These are phyloP conservation scores for Euphorbia schlechtendalii DNA, from an alignment of 441 rosid species.

Conservation along the genomic window DNA sequence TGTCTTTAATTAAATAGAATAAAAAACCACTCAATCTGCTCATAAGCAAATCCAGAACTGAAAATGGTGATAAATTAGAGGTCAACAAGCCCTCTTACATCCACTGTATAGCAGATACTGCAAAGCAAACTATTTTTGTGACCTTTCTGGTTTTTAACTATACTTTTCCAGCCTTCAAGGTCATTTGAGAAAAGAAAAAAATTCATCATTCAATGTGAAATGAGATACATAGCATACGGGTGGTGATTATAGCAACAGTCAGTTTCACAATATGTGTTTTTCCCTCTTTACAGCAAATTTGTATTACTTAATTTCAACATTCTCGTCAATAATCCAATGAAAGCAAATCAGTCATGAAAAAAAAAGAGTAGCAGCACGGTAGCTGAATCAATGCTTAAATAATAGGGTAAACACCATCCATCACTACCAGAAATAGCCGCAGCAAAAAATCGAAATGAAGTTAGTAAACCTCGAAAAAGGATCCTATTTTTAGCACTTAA, in stretches of 20 bases:
- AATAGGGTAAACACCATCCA: not conserved
- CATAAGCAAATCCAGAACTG: not conserved
- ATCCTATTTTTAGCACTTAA: too few relatives aligned
- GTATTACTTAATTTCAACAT: not conserved
- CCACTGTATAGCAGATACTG: not conserved
- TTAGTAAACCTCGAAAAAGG: not conserved
- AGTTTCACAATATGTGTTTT: not conserved
- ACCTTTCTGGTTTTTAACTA: not conserved
- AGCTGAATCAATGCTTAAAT: not conserved
- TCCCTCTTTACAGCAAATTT: not conserved
- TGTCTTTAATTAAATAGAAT: not conserved
- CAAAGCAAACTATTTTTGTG: not conserved
- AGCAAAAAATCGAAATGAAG: not conserved
- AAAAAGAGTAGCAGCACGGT: not conserved
- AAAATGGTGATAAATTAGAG: not conserved
- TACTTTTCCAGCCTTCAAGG: not conserved
- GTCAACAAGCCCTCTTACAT: not conserved
- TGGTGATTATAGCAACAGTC: not conserved
- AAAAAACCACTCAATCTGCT: not conserved
- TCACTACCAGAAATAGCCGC: not conserved
- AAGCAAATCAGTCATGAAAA: not conserved
- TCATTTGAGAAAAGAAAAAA: not conserved
- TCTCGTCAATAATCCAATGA: too few relatives aligned
- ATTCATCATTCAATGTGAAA: not conserved
- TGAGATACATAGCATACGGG: not conserved